Conservation (phyloP, 768 basidiomycete genomes). For the Dictyophora rubrovolvata region DNA sequence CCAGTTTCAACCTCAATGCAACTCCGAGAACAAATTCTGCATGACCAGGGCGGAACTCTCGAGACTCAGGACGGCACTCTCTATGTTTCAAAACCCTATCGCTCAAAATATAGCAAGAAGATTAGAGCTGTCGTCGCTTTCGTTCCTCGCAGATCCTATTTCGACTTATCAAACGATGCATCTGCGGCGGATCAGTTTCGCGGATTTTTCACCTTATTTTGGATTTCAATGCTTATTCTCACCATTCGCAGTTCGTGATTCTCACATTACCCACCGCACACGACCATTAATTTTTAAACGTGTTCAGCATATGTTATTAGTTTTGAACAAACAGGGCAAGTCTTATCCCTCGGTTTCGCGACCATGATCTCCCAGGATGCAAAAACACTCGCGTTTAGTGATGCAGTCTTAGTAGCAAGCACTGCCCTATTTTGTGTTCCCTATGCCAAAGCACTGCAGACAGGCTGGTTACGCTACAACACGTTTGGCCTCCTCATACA, state of each 20-base stretch:
- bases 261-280: background rate
- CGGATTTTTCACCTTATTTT: conserved; percentile 94
- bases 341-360: conserved; percentile 73
- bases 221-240: conserved; percentile 81
- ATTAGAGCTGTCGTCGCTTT: conserved; percentile 79
- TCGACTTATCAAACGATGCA: conserved; percentile 70
- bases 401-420: conserved; percentile 66
- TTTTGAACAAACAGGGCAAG: conserved; percentile 67
- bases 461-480: conserved; percentile 75
- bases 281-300: background rate
- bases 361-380: conserved; percentile 82
- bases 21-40: background rate
- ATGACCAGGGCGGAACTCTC: conserved; percentile 15
- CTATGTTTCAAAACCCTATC: conserved; percentile 67
- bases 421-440: conserved; percentile 70
- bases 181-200: conserved; percentile 80
- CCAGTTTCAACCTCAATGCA: background rate
- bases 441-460: conserved; percentile 66
- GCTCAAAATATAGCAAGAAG: conserved; percentile 64
- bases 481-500: conserved; percentile 70
- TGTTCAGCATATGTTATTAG: conserved; percentile 45
- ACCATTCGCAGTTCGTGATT: conserved; percentile 35
- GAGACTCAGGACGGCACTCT: conserved; percentile 54
- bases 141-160: conserved; percentile 72
- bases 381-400: conserved; percentile 70